Percentiles rank a stretch among this genome's conserved stretches.
These are phyloP conservation scores for Volvox africanus DNA, from an alignment of 139 green algal genomes.

Conservation along the genomic window DNA sequence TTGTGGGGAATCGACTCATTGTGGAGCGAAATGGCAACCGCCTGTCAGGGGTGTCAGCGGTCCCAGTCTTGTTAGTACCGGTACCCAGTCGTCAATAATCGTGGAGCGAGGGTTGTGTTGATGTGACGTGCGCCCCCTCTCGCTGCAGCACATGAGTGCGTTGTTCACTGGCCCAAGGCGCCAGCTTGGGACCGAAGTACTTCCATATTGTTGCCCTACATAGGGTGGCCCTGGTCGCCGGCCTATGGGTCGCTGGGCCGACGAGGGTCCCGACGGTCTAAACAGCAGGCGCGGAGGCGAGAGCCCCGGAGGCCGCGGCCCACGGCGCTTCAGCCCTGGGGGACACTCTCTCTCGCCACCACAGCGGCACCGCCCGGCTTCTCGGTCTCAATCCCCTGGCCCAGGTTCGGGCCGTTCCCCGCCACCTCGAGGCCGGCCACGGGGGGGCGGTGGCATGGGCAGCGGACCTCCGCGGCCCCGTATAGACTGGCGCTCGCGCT, in stretches of 20 bases:
- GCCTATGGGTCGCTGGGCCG: neutral
- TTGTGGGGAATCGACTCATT: no score
- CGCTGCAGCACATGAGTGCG: no score
- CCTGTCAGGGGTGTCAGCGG: no score
- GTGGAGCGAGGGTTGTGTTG: no score
- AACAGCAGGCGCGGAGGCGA: conserved; percentile 4
- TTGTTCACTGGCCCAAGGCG: no score
- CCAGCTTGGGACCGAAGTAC: no score
- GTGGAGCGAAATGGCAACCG: no score
- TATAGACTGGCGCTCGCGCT: neutral
- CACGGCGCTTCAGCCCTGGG: neutral
- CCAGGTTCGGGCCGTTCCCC: neutral
- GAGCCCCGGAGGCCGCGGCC: neutral
- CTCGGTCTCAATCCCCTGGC: conserved; percentile 30
- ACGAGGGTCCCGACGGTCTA: conserved; percentile 6
- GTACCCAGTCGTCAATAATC: no score
- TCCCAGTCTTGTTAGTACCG: no score
- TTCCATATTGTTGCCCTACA: no score
- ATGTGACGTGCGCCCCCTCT: no score
- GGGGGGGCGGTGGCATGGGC: neutral
- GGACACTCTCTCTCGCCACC: conserved; percentile 25
- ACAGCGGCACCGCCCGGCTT: neutral
- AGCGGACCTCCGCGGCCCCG: neutral
- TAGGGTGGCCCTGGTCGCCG: neutral
- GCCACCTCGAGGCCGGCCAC: neutral